These are phyloP conservation scores for Triticum aestivum DNA, from an alignment of 176 grass and related monocot species.

Conservation along the genomic window IWGSC_CS_RefSeq_v2.1 NC_057807.1:48664456-48664955, in stretches of 20 bases:
- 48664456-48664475: background rate
- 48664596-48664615: background rate
- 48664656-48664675: constrained; percentile 29
- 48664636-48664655: background rate
- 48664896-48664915: background rate
- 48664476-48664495: background rate
- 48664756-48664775: constrained; percentile 94
- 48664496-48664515: background rate
- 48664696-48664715: constrained; percentile 96
- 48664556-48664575: background rate
- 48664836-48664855: background rate
- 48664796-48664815: constrained; percentile 98
- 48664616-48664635: background rate
- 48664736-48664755: constrained; percentile 97
- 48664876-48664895: constrained; percentile 5
- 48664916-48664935: background rate
- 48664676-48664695: constrained; percentile 91
- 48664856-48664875: background rate
- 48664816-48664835: constrained; percentile 49
- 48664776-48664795: constrained; percentile 79
- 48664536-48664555: background rate
- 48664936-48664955: background rate
- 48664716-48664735: constrained; percentile 96
- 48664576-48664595: background rate
- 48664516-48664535: background rate